Evolutionary conservation across 495 filamentous ascomycete genomes (phyloP), one percentile per base, ranked within the genome.

Genomic region (Lepraria neglecta): DNA sequence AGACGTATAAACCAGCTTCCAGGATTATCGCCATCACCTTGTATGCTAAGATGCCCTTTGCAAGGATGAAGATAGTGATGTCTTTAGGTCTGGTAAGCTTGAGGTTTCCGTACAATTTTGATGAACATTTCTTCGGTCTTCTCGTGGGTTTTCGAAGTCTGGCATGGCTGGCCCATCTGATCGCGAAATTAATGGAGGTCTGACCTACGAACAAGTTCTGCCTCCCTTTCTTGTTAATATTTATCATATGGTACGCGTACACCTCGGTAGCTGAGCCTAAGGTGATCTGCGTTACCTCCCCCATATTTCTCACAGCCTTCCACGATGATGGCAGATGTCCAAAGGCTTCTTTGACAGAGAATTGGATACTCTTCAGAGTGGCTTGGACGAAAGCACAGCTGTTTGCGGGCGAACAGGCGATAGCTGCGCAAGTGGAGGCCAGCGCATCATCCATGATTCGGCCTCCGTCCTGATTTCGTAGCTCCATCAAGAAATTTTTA

Each of bases 181-280:
- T 51, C 27, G 48, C 48, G 28, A 51, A 51, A 10, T 10, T 51
- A 2, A 5, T 10, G 48, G 19, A 19, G 7, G 48, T 51, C 48
- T 51, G 48, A 27, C 48, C 48, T 17, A 51, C 48, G 48, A 19
- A 51, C n/a, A 51, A 51, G 19, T 51, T 30, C 48, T 51, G 48
- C 48, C 27, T 21, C 17, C 14, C 48, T 21, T 21, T 4, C 27
- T 51, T 24, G 19, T 51, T 51, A 21, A 51, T 51, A n/a, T 51
- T 51, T 10, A 21, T 30, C 48, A 51, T 15, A 51, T 30, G 48
- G 48, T 51, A 30, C 3, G 48, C 48, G 14, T 51, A 51, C 6
- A 51, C 48, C 48, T 21, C 48, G 5, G 48, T 51, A 4, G 48
- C 24, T 51, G 21, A 51, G 1, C 1, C 27, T 51, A 51, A 28